phyloP scores from a whole-genome alignment of 2,329 filamentous ascomycete species.

The Phaeoacremonium minimum region DNA sequence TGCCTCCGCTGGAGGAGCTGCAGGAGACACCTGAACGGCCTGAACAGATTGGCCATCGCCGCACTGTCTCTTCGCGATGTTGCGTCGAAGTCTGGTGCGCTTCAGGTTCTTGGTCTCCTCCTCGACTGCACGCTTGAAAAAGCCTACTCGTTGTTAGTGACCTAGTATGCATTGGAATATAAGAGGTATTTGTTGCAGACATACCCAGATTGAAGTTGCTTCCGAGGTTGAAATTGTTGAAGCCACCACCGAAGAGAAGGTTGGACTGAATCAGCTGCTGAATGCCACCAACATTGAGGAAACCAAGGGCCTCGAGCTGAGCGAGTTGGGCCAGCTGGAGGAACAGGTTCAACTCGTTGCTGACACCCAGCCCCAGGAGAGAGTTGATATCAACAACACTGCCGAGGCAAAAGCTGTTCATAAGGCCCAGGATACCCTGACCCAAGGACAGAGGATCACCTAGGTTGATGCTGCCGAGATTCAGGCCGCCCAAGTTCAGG shows the following conservation, averaged over 20 bases:
- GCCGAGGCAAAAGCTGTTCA: slow-evolving; percentile 20
- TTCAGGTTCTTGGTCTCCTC: slow-evolving; percentile 19
- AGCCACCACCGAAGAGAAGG: slow-evolving; percentile 11
- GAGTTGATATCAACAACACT: slow-evolving; percentile 17
- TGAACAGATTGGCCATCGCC: background rate
- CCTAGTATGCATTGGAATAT: no score
- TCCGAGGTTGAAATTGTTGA: slow-evolving; percentile 1
- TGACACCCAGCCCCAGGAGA: slow-evolving; percentile 15
- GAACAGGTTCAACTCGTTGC: slow-evolving; percentile 22
- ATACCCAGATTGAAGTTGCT: slow-evolving; percentile 15
- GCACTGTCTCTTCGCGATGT: slow-evolving; percentile 18
- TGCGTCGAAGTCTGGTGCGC: slow-evolving; percentile 16
- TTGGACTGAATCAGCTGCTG: slow-evolving; percentile 21
- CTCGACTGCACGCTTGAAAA: slow-evolving; percentile 22
- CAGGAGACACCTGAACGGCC: slow-evolving; percentile 1
- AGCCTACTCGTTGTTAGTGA: no score
- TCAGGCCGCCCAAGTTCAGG: slow-evolving; percentile 12
- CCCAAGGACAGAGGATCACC: slow-evolving; percentile 19
- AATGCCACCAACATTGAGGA: slow-evolving; percentile 18
- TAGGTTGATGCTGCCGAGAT: slow-evolving; percentile 21
- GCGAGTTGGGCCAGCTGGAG: slow-evolving; percentile 24
- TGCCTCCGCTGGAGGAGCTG: slow-evolving; percentile 3
- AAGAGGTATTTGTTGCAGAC: no score
- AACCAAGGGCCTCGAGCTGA: slow-evolving; percentile 22
- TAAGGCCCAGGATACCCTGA: slow-evolving; percentile 22